These are phyloP conservation scores for Cadophora gregata DNA, from an alignment of 2,329 filamentous ascomycete species.

Conservation along the genomic window DNA sequence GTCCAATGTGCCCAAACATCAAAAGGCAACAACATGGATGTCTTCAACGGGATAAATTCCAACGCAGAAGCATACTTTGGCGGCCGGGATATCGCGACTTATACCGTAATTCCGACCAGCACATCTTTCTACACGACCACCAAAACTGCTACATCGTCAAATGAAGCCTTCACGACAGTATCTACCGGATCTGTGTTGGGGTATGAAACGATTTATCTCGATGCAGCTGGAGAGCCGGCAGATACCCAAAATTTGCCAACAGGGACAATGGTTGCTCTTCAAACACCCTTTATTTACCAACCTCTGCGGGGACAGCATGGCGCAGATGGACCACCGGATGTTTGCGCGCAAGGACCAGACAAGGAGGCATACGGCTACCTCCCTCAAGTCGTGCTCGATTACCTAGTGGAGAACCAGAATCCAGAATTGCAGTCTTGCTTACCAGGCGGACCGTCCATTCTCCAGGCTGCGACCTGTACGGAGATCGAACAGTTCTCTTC, in stretches of 20 bases:
- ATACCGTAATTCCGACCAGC: neutral
- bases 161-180: neutral
- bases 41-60: slow-evolving; percentile 24
- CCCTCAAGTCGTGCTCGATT: slow-evolving; percentile 31
- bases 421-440: slow-evolving; percentile 26
- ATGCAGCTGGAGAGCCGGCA: neutral
- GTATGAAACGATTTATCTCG: neutral
- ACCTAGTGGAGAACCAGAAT: slow-evolving; percentile 26
- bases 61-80: slow-evolving; percentile 34
- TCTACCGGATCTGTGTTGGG: neutral
- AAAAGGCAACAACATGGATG: neutral
- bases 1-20: slow-evolving; percentile 23
- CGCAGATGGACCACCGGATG: neutral
- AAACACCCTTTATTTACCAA: slow-evolving; percentile 34
- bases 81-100: slow-evolving; percentile 5
- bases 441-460: slow-evolving; percentile 31
- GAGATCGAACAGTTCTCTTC: neutral
- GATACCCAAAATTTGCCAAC: neutral
- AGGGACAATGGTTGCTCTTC: slow-evolving; percentile 24
- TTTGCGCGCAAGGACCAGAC: slow-evolving; percentile 10
- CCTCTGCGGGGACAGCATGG: slow-evolving; percentile 20
- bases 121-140: neutral
- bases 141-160: neutral
- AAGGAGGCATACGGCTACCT: slow-evolving; percentile 30
- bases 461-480: neutral